A percentile compares a stretch with the other conserved stretches of the same genome.
These are phyloP conservation scores for Gynandropsis gynandra DNA, from an alignment of 345 rosid genomes.

Conservation along the genomic window DNA sequence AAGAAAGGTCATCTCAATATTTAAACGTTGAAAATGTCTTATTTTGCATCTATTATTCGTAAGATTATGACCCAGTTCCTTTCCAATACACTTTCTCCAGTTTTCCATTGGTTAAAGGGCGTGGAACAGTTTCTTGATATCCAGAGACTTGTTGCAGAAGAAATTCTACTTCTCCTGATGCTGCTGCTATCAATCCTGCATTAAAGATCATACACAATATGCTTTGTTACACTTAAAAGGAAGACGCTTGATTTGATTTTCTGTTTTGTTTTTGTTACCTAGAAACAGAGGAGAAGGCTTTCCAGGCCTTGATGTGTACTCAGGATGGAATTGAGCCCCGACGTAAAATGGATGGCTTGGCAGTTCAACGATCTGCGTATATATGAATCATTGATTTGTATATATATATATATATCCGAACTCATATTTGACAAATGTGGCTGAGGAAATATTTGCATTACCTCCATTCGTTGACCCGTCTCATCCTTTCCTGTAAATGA, in stretches of 20 bases:
- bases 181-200: slow-evolving; percentile 83
- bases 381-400: slow-evolving; percentile 14
- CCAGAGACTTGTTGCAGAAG: slow-evolving; percentile 30
- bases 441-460: slow-evolving; percentile 11
- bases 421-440: not conserved
- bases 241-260: not conserved
- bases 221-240: not conserved
- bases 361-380: slow-evolving; percentile 60
- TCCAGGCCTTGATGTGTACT: slow-evolving; percentile 92
- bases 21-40: no score
- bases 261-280: slow-evolving; percentile 38
- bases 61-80: slow-evolving; percentile 40
- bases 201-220: slow-evolving; percentile 3
- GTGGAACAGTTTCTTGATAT: slow-evolving; percentile 32
- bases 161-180: slow-evolving; percentile 56
- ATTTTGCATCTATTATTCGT: no score
- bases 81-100: slow-evolving; percentile 33
- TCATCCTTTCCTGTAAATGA: slow-evolving; percentile 88
- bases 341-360: slow-evolving; percentile 65
- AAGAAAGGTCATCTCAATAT: slow-evolving; percentile 22
- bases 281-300: slow-evolving; percentile 81
- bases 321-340: slow-evolving; percentile 94
- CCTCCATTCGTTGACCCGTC: slow-evolving; percentile 89
- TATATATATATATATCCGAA: not conserved
- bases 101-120: slow-evolving; percentile 34